A percentile compares a stretch with the other conserved stretches of the same genome.
Conservation (phyloP, 129 eudicot genomes). For the Escallonia rubra region DNA sequence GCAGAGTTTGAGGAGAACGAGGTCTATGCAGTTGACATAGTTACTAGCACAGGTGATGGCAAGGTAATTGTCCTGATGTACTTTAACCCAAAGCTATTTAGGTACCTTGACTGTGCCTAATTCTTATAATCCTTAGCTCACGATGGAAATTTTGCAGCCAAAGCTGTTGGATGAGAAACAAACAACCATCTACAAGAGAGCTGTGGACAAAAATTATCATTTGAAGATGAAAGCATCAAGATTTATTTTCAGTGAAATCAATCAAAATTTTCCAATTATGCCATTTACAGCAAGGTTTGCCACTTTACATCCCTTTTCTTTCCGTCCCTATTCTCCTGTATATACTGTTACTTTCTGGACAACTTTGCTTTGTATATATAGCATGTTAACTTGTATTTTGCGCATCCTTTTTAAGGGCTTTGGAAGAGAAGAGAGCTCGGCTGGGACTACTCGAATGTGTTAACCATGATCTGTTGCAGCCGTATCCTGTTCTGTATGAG, state of each 20-base stretch:
- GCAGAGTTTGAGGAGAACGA: constrained; percentile 95
- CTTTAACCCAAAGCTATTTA: no score
- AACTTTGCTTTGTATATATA: neutral
- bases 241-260: constrained; percentile 83
- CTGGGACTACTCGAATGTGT: constrained; percentile 89
- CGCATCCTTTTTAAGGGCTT: constrained; percentile 31
- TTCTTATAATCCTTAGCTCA: neutral
- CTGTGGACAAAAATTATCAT: constrained; percentile 84
- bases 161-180: constrained; percentile 90
- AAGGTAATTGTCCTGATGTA: constrained; percentile 33
- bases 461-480: constrained; percentile 81
- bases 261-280: constrained; percentile 88
- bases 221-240: constrained; percentile 94
- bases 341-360: neutral
- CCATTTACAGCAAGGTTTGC: constrained; percentile 88
- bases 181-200: constrained; percentile 88
- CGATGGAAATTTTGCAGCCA: constrained; percentile 46
- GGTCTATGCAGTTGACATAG: constrained; percentile 80
- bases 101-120: no score
- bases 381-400: neutral
- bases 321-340: neutral
- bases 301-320: neutral
- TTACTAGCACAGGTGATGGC: constrained; percentile 95
- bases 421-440: constrained; percentile 87
- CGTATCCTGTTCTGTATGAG: constrained; percentile 88